These are phyloP conservation scores for Sutorius australiensis DNA, from an alignment of 768 basidiomycete species.

Conservation along the genomic window DNA sequence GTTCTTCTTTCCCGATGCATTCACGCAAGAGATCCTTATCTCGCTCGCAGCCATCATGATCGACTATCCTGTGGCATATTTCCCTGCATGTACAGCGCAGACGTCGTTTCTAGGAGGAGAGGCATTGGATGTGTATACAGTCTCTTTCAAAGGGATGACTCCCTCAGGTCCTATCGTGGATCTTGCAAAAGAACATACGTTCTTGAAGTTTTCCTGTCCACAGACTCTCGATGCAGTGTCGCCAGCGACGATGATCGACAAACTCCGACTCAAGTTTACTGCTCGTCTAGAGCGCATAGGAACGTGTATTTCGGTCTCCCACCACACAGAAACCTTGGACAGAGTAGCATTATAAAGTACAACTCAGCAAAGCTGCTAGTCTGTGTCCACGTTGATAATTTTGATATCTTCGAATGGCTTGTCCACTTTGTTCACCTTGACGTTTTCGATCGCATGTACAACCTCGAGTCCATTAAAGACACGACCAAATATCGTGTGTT, in stretches of 20 bases:
- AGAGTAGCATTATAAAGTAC: conserved; percentile 44
- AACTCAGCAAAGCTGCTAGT: conserved; percentile 35
- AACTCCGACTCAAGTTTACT: conserved; percentile 35
- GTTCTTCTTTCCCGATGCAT: conserved; percentile 28
- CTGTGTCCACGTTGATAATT: conserved; percentile 75
- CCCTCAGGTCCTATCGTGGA: neutral
- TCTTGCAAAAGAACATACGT: conserved; percentile 26
- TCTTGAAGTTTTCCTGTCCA: conserved; percentile 62
- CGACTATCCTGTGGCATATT: conserved; percentile 58
- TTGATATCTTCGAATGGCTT: conserved; percentile 94
- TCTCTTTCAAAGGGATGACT: conserved; percentile 8
- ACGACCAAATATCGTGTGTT: conserved; percentile 91
- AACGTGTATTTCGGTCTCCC: conserved; percentile 23
- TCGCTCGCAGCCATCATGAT: conserved; percentile 58
- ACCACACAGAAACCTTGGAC: conserved; percentile 38
- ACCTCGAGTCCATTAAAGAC: conserved; percentile 86
- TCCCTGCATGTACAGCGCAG: conserved; percentile 40
- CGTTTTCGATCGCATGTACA: conserved; percentile 88
- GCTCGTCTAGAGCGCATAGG: conserved; percentile 27
- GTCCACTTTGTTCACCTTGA: conserved; percentile 77
- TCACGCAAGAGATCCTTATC: conserved; percentile 33
- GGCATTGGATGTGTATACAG: conserved; percentile 49
- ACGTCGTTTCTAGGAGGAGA: conserved; percentile 43
- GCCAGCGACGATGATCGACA: conserved; percentile 23
- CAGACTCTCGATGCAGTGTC: conserved; percentile 21